These are phyloP conservation scores for Rhizopogon salebrosus DNA, from an alignment of 768 basidiomycete species.

Conservation along the genomic window DNA sequence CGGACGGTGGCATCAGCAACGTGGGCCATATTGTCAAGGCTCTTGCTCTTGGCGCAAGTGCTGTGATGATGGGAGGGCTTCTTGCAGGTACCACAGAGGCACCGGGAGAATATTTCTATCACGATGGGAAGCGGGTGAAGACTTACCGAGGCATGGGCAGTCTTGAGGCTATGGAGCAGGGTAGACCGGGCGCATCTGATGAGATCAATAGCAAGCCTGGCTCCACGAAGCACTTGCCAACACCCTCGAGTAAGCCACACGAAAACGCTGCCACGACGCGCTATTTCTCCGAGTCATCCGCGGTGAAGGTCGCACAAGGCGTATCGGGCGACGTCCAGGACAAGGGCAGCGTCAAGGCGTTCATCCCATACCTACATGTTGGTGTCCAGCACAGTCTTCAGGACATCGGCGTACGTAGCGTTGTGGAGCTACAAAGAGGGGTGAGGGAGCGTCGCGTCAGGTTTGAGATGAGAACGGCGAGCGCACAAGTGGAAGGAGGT, in stretches of 20 bases:
- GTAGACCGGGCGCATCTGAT: conserved; percentile 34
- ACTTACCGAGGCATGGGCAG: conserved; percentile 98
- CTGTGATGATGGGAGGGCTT: conserved; percentile 98
- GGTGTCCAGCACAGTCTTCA: conserved; percentile 93
- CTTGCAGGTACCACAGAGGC: conserved; percentile 95
- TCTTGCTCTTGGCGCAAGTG: conserved; percentile 85
- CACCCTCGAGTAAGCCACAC: conserved; percentile 41
- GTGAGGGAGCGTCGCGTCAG: conserved; percentile 65
- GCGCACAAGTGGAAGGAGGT: conserved; percentile 92
- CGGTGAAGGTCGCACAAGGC: conserved; percentile 94
- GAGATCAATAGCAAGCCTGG: conserved; percentile 21
- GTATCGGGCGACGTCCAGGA: conserved; percentile 97
- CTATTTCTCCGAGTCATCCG: conserved; percentile 51
- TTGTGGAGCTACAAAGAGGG: conserved; percentile 60
- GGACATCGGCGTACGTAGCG: conserved; percentile 77
- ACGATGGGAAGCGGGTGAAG: conserved; percentile 98
- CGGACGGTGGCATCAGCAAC: conserved; percentile 93
- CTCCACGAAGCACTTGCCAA: conserved; percentile 42
- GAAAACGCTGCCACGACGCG: conserved; percentile 96
- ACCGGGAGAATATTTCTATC: conserved; percentile 98
- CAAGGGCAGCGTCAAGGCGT: conserved; percentile 91
- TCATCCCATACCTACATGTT: conserved; percentile 78
- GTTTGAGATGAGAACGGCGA: conserved; percentile 91
- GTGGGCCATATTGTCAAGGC: conserved; percentile 99
- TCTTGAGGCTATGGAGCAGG: conserved; percentile 88